Evolutionary conservation across 2,329 filamentous ascomycete species (phyloP), one percentile per base, ranked within the genome.

Genomic region (Fusarium tanahbumbuense): DNA sequence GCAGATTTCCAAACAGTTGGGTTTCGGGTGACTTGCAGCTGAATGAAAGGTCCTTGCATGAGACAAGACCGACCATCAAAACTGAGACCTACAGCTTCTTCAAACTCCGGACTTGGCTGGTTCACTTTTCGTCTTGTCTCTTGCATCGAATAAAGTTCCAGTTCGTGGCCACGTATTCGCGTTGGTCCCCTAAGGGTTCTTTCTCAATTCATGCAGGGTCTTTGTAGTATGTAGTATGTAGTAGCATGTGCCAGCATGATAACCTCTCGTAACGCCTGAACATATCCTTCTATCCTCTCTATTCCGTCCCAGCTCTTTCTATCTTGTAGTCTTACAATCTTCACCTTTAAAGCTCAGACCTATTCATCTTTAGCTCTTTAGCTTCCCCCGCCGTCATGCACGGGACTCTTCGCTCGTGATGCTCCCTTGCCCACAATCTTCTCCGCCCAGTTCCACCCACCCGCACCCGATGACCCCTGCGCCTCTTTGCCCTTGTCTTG

Each of bases 401-500:
- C 67, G 58, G 73, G 77, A 59, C 76, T 80, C 73, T 76, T 78
- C 5, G 72, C 67, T 45, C 76, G 75, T n/a, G 56, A 61, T 48
- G 60, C 70, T 32, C 79, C 78, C 72, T 81, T 84, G 20, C 85
- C 85, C 16, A 83, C 85, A 77, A 87, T 87, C 76, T 84, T 85
- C 77, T 87, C 84, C 8, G 84, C 83, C 85, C 85, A 87, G 71
- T 83, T 86, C 85, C 85, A 87, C 15, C 75, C 74, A 13, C 73
- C 70, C 40, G 63, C 74, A 13, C 73, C 70, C 40, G 64, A 56
- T 25, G 71, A 55, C 62, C 65, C 66, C 61, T 72, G 66, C 54
- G 46, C 60, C 54, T 71, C 64, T 53, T 76, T 74, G 56, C 68
- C 57, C 63, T 73, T 72, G 34, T 68, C 56, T 56, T 66, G 68